Percentiles rank a stretch among this genome's conserved stretches.
Conservation (phyloP, 805 yeast species). For the Torulaspora microellipsoides region DNA sequence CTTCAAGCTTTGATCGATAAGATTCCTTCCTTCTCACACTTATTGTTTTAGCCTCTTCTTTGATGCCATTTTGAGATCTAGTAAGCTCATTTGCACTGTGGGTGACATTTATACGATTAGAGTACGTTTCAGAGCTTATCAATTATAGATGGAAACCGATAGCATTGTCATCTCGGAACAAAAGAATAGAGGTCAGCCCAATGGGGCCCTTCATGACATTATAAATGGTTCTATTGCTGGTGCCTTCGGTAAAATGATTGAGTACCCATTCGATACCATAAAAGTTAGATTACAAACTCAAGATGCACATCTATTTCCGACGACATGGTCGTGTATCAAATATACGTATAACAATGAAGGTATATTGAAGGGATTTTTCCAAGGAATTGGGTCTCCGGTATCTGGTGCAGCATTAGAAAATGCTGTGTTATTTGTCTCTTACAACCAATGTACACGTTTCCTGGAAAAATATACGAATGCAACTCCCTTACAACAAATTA, state of each 20-base stretch:
- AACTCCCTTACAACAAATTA: constrained; percentile 41
- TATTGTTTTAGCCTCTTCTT: too few species aligned
- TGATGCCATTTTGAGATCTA: too few species aligned
- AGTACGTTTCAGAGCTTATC: neutral
- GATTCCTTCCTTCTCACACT: too few species aligned
- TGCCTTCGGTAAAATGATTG: constrained; percentile 75
- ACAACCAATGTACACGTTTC: constrained; percentile 44
- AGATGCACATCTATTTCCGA: constrained; percentile 49
- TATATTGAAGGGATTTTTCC: constrained; percentile 62
- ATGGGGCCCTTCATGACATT: constrained; percentile 33
- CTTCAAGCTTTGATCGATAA: too few species aligned
- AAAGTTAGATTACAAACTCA: constrained; percentile 84
- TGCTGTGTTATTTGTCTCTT: constrained; percentile 70
- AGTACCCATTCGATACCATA: constrained; percentile 89
- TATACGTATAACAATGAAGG: constrained; percentile 70
- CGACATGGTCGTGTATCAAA: constrained; percentile 62
- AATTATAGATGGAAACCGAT: constrained; percentile 6
- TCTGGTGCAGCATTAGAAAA: constrained; percentile 89
- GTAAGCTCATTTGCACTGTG: too few species aligned
- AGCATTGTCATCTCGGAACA: constrained; percentile 12
- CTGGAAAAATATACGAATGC: constrained; percentile 29
- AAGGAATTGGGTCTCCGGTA: constrained; percentile 74
- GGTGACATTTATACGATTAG: too few species aligned
- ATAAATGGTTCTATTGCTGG: constrained; percentile 55
- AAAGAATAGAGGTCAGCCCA: constrained; percentile 7